A percentile compares a stretch with the other conserved stretches of the same genome.
These are phyloP conservation scores for Podaxis mareebaensis DNA, from an alignment of 768 basidiomycete species.

Conservation along the genomic window DNA sequence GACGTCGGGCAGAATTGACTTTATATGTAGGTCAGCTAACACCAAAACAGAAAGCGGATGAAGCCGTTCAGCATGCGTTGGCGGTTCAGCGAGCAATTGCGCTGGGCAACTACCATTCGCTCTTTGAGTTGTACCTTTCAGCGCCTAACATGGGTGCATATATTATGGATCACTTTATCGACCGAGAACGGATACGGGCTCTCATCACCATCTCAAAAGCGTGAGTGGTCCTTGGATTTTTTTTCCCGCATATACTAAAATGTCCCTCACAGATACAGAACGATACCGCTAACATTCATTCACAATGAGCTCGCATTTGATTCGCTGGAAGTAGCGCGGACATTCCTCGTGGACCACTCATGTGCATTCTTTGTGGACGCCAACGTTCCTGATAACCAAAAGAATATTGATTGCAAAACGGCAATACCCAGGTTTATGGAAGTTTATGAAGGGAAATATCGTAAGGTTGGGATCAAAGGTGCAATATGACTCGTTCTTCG, in stretches of 20 bases:
- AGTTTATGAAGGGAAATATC: constrained; percentile 78
- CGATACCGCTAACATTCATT: constrained; percentile 76
- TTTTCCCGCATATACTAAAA: constrained; percentile 1
- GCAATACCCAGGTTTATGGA: constrained; percentile 56
- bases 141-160: constrained; percentile 98
- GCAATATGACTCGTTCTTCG: constrained; percentile 60
- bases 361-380: constrained; percentile 69
- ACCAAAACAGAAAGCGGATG: constrained; percentile 79
- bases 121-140: constrained; percentile 81
- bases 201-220: constrained; percentile 90
- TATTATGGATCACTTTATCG: constrained; percentile 98
- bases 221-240: constrained; percentile 51
- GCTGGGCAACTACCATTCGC: constrained; percentile 90
- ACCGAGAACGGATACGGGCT: constrained; percentile 84
- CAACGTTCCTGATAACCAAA: constrained; percentile 58
- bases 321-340: constrained; percentile 53
- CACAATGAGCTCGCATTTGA: constrained; percentile 87
- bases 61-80: constrained; percentile 86
- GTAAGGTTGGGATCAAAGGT: constrained; percentile 88
- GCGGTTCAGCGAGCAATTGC: constrained; percentile 85
- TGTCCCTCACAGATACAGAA: constrained; percentile 64
- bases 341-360: constrained; percentile 71
- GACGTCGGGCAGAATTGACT: constrained; percentile 74
- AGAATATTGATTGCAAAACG: constrained; percentile 71
- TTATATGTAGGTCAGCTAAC: constrained; percentile 97